Evolutionary conservation across 2,329 filamentous ascomycete species (phyloP).

Genomic region (Aureobasidium melanogenum): DNA sequence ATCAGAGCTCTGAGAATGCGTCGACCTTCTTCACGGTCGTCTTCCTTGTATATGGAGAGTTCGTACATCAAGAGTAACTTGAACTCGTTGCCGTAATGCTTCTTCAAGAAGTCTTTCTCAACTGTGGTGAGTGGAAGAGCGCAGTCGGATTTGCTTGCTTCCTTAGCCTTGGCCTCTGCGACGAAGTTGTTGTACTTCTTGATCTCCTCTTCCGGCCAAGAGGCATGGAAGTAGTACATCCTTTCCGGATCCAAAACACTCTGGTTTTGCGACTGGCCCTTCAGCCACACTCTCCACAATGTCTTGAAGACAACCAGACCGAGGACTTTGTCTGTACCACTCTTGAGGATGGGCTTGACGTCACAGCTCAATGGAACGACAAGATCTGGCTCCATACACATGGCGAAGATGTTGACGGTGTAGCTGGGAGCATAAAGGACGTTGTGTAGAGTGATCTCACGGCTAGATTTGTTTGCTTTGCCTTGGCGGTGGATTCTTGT

Average conservation of each 20-base stretch:
- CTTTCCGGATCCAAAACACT: not conserved
- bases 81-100: slow-evolving; percentile 25
- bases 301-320: not conserved
- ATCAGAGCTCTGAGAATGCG: slow-evolving; percentile 21
- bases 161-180: not conserved
- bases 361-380: not conserved
- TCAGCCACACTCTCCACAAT: not conserved
- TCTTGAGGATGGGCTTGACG: not conserved
- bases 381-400: not conserved
- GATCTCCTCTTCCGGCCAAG: not conserved
- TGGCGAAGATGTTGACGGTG: not conserved
- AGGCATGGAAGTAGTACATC: not conserved
- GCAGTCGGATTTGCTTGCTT: not conserved
- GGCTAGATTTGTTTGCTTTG: not conserved
- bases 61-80: slow-evolving; percentile 23
- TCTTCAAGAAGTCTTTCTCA: slow-evolving; percentile 28
- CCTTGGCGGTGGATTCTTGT: not conserved
- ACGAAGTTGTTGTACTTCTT: not conserved
- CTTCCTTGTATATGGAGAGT: slow-evolving; percentile 28
- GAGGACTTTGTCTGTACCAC: not conserved
- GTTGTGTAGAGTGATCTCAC: not conserved
- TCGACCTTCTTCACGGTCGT: slow-evolving; percentile 28
- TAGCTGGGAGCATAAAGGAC: not conserved
- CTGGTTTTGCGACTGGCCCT: not conserved
- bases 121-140: slow-evolving; percentile 11